Percentiles rank a stretch among this genome's conserved stretches.
These are phyloP conservation scores for Cercospora janseana DNA, from an alignment of 2,329 filamentous ascomycete species.

Conservation along the genomic window DNA sequence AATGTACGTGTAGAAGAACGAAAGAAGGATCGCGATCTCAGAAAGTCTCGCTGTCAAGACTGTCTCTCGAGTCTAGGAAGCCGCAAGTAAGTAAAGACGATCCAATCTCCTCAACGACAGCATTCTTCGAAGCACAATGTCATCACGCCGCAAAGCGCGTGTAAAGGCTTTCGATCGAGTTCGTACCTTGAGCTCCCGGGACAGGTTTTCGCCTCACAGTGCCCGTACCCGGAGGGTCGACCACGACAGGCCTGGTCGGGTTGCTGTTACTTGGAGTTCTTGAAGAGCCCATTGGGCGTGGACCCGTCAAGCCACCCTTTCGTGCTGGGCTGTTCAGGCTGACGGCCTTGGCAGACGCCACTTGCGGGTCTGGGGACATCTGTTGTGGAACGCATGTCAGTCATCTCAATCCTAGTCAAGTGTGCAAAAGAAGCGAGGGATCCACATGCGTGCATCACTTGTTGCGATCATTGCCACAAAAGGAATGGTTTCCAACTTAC, in stretches of 20 bases:
- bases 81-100: not conserved
- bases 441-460: not conserved
- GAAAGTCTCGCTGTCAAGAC: conserved; percentile 28
- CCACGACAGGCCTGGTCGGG: conserved; percentile 22
- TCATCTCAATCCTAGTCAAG: not conserved
- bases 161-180: conserved; percentile 10
- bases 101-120: not conserved
- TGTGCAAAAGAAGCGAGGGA: not conserved
- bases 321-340: conserved; percentile 39
- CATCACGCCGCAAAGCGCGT: conserved; percentile 4
- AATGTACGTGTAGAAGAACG: not conserved
- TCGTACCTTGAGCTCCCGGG: conserved; percentile 28
- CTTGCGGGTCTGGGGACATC: conserved; percentile 33
- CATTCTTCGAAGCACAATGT: not conserved
- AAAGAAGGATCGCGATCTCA: no score
- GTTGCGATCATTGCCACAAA: not conserved
- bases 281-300: conserved; percentile 46
- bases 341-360: conserved; percentile 29
- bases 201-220: conserved; percentile 35
- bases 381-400: conserved; percentile 12
- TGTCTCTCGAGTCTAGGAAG: conserved; percentile 23
- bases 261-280: conserved; percentile 20
- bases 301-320: conserved; percentile 46
- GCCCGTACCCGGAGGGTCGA: conserved; percentile 14
- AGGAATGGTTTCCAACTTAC: conserved; percentile 24